Conservation (phyloP, 2,329 filamentous ascomycete genomes). For the Furcasterigmium sp. region DNA sequence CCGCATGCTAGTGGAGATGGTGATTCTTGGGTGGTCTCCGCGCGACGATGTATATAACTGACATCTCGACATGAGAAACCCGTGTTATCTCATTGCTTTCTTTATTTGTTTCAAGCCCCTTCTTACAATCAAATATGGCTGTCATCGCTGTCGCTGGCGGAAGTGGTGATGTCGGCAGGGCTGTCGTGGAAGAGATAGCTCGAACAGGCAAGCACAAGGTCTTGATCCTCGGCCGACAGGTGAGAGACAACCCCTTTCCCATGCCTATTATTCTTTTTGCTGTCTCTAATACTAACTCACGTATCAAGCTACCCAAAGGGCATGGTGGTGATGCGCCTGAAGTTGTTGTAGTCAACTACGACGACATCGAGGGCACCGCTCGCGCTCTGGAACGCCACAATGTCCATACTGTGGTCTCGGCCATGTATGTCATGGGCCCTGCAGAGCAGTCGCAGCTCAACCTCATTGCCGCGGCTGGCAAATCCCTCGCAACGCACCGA, state of each 20-base stretch:
- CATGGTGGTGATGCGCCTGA: background rate
- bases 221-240: constrained; percentile 33
- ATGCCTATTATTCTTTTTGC: rapidly evolving
- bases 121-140: too few relatives aligned
- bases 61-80: too few relatives aligned
- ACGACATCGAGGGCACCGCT: constrained; percentile 13
- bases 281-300: background rate
- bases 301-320: background rate
- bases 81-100: too few relatives aligned
- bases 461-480: background rate
- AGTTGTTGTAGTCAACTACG: constrained; percentile 20
- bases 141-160: constrained; percentile 41
- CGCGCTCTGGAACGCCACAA: constrained; percentile 25
- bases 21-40: too few relatives aligned
- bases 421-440: constrained; percentile 4
- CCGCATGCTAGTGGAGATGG: too few relatives aligned
- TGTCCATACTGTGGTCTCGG: constrained; percentile 38
- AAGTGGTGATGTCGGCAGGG: constrained; percentile 37
- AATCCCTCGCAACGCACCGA: background rate
- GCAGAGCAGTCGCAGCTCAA: background rate
- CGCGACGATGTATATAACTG: too few relatives aligned
- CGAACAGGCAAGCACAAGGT: constrained; percentile 27
- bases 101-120: too few relatives aligned
- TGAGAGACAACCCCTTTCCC: constrained; percentile 1
- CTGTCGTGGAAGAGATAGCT: constrained; percentile 37